Conservation (phyloP, 208 protist species). For the Trypanosoma conorhini region DNA sequence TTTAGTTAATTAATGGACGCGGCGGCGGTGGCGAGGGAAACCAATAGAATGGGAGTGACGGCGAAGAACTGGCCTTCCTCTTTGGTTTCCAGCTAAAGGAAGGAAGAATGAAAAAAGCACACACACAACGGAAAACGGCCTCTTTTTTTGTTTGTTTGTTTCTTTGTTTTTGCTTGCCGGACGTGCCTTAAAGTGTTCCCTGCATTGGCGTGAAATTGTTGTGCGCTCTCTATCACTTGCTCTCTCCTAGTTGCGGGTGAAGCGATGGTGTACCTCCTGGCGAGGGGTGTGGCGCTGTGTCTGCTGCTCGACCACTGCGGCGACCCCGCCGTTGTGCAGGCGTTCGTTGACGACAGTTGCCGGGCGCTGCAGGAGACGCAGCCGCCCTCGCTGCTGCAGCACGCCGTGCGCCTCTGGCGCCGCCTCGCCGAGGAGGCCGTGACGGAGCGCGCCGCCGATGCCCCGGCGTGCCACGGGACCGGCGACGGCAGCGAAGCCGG, state of each 20-base stretch:
- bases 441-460: neutral
- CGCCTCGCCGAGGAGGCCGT: neutral
- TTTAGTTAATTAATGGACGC: constrained; percentile 4
- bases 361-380: constrained; percentile 9
- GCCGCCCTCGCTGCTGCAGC: constrained; percentile 22
- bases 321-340: constrained; percentile 6
- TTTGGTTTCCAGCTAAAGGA: neutral
- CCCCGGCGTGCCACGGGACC: neutral
- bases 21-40: neutral
- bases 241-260: neutral
- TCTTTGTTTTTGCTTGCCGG: neutral
- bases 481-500: neutral
- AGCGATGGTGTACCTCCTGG: constrained; percentile 32
- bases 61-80: neutral
- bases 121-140: too few relatives aligned
- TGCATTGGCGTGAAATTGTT: neutral
- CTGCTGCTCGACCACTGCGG: constrained; percentile 22
- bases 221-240: constrained; percentile 1
- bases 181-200: neutral
- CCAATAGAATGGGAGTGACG: constrained; percentile 1
- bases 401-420: constrained; percentile 23
- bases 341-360: constrained; percentile 20
- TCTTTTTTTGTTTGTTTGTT: constrained; percentile 5
- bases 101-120: too few relatives aligned
- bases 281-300: constrained; percentile 21